These are phyloP conservation scores for Ilex paraguariensis DNA, from an alignment of 305 asterid genomes.

Conservation along the genomic window DNA sequence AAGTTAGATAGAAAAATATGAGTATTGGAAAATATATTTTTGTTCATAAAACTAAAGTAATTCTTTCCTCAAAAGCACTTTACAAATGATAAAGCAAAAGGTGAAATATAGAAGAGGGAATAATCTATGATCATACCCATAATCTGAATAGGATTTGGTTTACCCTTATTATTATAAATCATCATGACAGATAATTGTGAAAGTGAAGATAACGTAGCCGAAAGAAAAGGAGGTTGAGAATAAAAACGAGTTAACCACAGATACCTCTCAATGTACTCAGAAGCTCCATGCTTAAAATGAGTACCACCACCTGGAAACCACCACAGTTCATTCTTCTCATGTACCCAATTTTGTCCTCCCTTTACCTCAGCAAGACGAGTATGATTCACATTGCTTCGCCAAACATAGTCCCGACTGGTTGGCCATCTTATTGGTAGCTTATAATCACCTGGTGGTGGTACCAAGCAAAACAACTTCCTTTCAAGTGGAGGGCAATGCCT, in stretches of 20 bases:
- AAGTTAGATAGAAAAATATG: too few relatives aligned
- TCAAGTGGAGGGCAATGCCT: slow-evolving; percentile 79
- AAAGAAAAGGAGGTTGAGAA: too few relatives aligned
- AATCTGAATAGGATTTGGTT: too few relatives aligned
- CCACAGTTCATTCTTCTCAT: slow-evolving; percentile 66
- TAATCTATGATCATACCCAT: too few relatives aligned
- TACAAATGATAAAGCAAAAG: too few relatives aligned
- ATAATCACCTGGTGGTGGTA: slow-evolving; percentile 86
- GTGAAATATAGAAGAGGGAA: too few relatives aligned
- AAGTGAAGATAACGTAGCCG: too few relatives aligned
- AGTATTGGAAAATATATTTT: too few relatives aligned
- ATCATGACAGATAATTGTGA: too few relatives aligned
- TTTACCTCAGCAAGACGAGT: slow-evolving; percentile 83
- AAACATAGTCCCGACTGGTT: slow-evolving; percentile 78
- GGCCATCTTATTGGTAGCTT: slow-evolving; percentile 94
- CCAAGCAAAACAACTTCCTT: slow-evolving; percentile 76
- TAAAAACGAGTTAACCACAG: background rate
- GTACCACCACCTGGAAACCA: slow-evolving; percentile 99
- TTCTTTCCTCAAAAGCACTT: too few relatives aligned
- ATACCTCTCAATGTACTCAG: slow-evolving; percentile 85
- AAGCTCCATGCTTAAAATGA: slow-evolving; percentile 93
- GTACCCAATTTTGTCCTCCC: slow-evolving; percentile 97
- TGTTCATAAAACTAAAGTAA: too few relatives aligned
- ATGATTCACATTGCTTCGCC: slow-evolving; percentile 94
- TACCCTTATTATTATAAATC: too few relatives aligned